Percentiles rank a stretch among this genome's conserved stretches.
Conservation (phyloP, 2,329 filamentous ascomycete species). For the Aspergillus bombycis region DNA sequence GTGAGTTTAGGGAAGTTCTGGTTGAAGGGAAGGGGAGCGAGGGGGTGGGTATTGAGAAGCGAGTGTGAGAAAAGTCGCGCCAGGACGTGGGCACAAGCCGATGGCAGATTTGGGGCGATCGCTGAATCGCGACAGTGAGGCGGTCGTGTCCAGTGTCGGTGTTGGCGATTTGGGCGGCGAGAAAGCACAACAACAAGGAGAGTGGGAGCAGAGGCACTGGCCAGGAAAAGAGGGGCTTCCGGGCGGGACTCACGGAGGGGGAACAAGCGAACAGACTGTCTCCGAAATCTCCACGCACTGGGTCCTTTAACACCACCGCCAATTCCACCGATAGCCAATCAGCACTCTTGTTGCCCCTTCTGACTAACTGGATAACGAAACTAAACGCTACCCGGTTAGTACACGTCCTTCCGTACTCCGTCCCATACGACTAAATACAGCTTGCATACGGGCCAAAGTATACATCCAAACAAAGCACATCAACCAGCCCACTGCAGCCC, state of each 20-base stretch:
- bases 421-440: slow-evolving; percentile 21
- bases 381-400: slow-evolving; percentile 20
- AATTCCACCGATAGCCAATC: slow-evolving; percentile 14
- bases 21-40: slow-evolving; percentile 24
- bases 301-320: slow-evolving; percentile 15
- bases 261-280: slow-evolving; percentile 14
- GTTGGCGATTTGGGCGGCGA: slow-evolving; percentile 22
- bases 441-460: slow-evolving; percentile 13
- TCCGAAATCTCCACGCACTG: slow-evolving; percentile 21
- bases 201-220: slow-evolving; percentile 10
- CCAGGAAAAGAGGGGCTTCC: slow-evolving; percentile 22
- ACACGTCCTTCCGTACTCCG: slow-evolving; percentile 17
- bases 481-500: slow-evolving; percentile 26
- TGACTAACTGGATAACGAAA: slow-evolving; percentile 22
- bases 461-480: slow-evolving; percentile 21
- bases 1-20: slow-evolving; percentile 20
- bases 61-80: slow-evolving; percentile 21
- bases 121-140: slow-evolving; percentile 29
- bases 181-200: slow-evolving; percentile 17
- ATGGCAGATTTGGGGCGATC: slow-evolving; percentile 25
- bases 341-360: slow-evolving; percentile 3
- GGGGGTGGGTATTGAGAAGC: slow-evolving; percentile 17
- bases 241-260: slow-evolving; percentile 25
- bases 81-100: slow-evolving; percentile 29
- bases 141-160: slow-evolving; percentile 25